phyloP scores from a whole-genome alignment of 2,329 filamentous ascomycete genomes.

The Ustilaginoidea virens region DNA sequence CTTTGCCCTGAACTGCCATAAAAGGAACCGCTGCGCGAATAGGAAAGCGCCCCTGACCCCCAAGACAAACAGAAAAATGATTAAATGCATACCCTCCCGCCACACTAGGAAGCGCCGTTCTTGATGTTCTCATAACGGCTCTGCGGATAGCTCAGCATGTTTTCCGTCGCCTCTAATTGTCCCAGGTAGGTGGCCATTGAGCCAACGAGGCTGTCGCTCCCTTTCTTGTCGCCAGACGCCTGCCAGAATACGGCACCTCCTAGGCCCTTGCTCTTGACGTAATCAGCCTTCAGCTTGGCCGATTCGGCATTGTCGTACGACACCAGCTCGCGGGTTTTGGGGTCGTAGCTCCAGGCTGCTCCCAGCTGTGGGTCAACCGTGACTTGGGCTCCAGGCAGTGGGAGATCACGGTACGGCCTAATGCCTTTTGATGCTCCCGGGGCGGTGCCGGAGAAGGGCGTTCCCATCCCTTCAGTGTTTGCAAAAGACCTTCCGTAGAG shows the following conservation, averaged over 20 bases:
- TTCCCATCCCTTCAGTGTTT: constrained; percentile 50
- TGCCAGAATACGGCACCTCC: constrained; percentile 82
- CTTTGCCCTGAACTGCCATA: too few species aligned
- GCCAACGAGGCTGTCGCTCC: constrained; percentile 40
- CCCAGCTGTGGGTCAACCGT: constrained; percentile 38
- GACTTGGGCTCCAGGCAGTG: constrained; percentile 40
- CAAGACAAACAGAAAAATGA: too few species aligned
- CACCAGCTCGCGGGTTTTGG: constrained; percentile 42
- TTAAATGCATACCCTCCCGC: too few species aligned
- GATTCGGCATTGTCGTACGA: constrained; percentile 51
- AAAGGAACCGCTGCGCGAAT: too few species aligned
- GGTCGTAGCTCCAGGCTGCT: constrained; percentile 60
- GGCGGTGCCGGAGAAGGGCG: constrained; percentile 47
- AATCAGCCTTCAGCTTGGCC: constrained; percentile 45
- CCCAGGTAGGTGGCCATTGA: constrained; percentile 31
- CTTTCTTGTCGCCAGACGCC: constrained; percentile 47
- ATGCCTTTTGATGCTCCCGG: constrained; percentile 44
- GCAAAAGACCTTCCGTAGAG: constrained; percentile 67
- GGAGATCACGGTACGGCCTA: constrained; percentile 61
- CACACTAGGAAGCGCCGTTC: constrained; percentile 12
- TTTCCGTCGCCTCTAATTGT: constrained; percentile 30
- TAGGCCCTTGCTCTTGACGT: constrained; percentile 42
- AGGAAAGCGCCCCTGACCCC: too few species aligned
- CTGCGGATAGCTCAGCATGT: constrained; percentile 38
- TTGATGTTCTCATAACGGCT: constrained; percentile 45